Evolutionary conservation across 169 alveolate species (phyloP), one percentile per base, ranked within the genome.

Genomic region (Besnoitia besnoiti): DNA sequence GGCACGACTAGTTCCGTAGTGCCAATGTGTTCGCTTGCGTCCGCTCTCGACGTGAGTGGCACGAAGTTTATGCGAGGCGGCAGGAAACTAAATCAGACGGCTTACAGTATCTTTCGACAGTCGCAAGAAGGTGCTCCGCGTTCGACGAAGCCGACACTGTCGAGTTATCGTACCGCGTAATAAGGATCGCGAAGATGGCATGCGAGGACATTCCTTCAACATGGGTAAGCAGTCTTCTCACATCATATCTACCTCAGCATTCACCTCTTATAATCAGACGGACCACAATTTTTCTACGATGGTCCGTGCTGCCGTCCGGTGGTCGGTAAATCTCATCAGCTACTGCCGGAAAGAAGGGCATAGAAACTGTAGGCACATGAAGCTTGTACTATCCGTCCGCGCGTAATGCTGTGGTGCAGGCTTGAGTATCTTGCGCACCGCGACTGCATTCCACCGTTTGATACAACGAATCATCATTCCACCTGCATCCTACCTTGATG

Each of bases 101-200:
- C 84, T 73, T 10, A 14, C 84, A 73, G 84, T 73, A 73, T 44
- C 84, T 73, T 4, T 30, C 42, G 46, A 73, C 46, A 33, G 16
- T 73, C 19, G 12, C 33, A 33, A 39, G 24, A 33, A 0, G 46
- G 4, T 33, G 84, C 33, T 33, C 84, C 16, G 84, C 46, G 24
- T 73, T 73, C 84, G 84, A 73, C 84, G 84, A 73, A 73, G 40
- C 84, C 40, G 84, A 73, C 84, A 73, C 84, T 21, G 19, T 73
- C 49, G 84, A 73, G 84, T 4, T 73, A 44, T 21, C 84, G 19
- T 73, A 73, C 30, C 84, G 84, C 33, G 33, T 44, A 37, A 37
- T 39, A 21, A 73, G 49, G 46, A 73, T 73, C 40, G 46, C 73
- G 5, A 55, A 55, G 30, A 27, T 55, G 30, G 73, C 73, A 27